Evolutionary conservation across 257 asterid species (phyloP).

Genomic region (Coffea canephora): DNA sequence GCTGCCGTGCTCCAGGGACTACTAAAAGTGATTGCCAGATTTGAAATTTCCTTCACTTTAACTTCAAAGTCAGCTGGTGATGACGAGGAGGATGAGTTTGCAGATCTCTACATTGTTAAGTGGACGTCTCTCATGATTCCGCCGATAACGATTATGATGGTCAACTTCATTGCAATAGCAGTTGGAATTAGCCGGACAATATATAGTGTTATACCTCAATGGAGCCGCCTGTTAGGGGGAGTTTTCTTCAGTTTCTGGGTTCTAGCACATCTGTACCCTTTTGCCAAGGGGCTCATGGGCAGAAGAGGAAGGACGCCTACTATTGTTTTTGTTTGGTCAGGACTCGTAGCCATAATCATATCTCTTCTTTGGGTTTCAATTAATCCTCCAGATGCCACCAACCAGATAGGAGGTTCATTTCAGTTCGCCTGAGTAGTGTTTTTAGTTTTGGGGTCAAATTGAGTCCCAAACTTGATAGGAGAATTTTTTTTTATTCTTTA

Average conservation of each 20-base stretch:
- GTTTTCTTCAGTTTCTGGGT: conserved; percentile 88
- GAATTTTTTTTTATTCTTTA: neutral
- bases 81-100: conserved; percentile 60
- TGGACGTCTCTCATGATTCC: conserved; percentile 72
- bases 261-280: conserved; percentile 71
- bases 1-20: conserved; percentile 85
- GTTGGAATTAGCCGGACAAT: conserved; percentile 71
- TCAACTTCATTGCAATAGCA: conserved; percentile 62
- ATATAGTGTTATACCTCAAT: conserved; percentile 70
- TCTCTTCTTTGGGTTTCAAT: conserved; percentile 75
- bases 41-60: conserved; percentile 68
- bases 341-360: conserved; percentile 67
- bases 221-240: conserved; percentile 83
- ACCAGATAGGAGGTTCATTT: conserved; percentile 65
- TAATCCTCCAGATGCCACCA: conserved; percentile 51
- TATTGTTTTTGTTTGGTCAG: conserved; percentile 75
- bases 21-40: conserved; percentile 69
- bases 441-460: neutral
- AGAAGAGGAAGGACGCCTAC: conserved; percentile 79
- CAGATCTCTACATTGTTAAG: conserved; percentile 57
- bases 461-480: neutral
- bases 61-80: conserved; percentile 67
- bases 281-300: conserved; percentile 78
- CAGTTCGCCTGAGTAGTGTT: conserved; percentile 56
- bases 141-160: conserved; percentile 61